Conservation (phyloP, 2,329 filamentous ascomycete genomes). For the Aspergillus brunneoviolaceus region DNA sequence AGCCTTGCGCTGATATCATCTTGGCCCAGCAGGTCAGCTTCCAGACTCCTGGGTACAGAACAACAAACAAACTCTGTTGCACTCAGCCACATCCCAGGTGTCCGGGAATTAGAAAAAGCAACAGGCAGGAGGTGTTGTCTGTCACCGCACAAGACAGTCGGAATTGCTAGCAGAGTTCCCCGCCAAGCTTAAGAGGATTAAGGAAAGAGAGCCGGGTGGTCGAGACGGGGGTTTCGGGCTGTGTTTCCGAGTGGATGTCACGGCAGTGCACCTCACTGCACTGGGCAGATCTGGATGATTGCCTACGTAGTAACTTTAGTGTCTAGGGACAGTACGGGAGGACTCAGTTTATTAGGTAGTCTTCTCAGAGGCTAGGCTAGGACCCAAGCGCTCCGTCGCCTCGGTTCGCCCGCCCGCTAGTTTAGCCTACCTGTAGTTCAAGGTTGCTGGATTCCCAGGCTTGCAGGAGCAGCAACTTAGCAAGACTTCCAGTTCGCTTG, state of each 20-base stretch:
- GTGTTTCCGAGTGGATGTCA: slow-evolving; percentile 13
- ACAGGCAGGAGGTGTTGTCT: neutral
- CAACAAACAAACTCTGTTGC: neutral
- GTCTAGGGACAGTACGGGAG: too few species aligned
- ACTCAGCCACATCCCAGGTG: neutral
- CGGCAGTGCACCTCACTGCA: neutral
- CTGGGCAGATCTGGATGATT: neutral
- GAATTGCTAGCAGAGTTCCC: neutral
- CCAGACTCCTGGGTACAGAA: neutral
- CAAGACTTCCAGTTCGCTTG: too few species aligned
- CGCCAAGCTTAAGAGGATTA: neutral
- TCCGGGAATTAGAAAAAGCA: neutral
- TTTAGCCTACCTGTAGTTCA: neutral
- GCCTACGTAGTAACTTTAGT: too few species aligned
- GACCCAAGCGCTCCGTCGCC: slow-evolving; percentile 6
- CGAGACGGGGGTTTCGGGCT: slow-evolving; percentile 11
- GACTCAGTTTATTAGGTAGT: too few species aligned
- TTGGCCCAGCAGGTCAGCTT: neutral
- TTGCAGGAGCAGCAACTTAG: neutral
- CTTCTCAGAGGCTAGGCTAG: neutral
- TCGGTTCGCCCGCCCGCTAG: slow-evolving; percentile 7
- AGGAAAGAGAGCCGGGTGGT: neutral
- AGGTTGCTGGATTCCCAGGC: neutral
- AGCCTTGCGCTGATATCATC: too few species aligned
- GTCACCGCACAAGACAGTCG: neutral